Evolutionary conservation across 306 rosid species (phyloP).

Genomic region (Trifolium subterraneum): DNA sequence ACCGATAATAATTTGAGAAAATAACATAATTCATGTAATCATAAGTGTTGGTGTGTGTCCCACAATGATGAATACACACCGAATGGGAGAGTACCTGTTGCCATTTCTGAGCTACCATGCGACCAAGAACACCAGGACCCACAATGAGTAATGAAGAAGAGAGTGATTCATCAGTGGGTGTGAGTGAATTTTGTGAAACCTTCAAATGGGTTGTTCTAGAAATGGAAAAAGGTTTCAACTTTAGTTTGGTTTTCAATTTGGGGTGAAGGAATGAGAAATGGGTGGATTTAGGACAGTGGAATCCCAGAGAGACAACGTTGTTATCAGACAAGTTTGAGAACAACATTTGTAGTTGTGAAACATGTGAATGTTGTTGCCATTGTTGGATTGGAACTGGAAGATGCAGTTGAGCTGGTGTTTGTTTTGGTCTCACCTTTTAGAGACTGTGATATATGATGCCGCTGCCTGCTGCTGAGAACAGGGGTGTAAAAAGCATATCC

Average conservation of each 20-base stretch:
- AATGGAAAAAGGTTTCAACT: constrained; percentile 43
- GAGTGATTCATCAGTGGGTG: constrained; percentile 53
- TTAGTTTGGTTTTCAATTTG: constrained; percentile 33
- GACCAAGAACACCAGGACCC: constrained; percentile 97
- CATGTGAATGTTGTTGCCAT: constrained; percentile 47
- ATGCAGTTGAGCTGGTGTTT: constrained; percentile 1
- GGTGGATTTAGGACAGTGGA: background rate
- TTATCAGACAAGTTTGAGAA: constrained; percentile 8
- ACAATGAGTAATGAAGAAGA: constrained; percentile 65
- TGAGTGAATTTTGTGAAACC: constrained; percentile 55
- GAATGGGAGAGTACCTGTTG: constrained; percentile 57
- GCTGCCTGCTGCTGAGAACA: too few relatives aligned
- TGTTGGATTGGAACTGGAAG: constrained; percentile 13
- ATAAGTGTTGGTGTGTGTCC: too few relatives aligned
- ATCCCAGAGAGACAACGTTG: background rate
- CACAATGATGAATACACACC: background rate
- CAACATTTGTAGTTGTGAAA: constrained; percentile 40
- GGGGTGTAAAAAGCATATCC: too few relatives aligned
- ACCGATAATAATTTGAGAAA: too few relatives aligned
- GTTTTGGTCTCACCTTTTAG: constrained; percentile 25
- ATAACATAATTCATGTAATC: too few relatives aligned
- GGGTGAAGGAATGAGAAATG: constrained; percentile 33
- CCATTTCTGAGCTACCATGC: constrained; percentile 90
- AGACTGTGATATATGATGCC: background rate
- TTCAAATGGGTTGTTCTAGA: constrained; percentile 52